Percentiles rank a stretch among this genome's conserved stretches.
Conservation (phyloP, 2,329 filamentous ascomycete species). For the Fusarium odoratissimum region DNA sequence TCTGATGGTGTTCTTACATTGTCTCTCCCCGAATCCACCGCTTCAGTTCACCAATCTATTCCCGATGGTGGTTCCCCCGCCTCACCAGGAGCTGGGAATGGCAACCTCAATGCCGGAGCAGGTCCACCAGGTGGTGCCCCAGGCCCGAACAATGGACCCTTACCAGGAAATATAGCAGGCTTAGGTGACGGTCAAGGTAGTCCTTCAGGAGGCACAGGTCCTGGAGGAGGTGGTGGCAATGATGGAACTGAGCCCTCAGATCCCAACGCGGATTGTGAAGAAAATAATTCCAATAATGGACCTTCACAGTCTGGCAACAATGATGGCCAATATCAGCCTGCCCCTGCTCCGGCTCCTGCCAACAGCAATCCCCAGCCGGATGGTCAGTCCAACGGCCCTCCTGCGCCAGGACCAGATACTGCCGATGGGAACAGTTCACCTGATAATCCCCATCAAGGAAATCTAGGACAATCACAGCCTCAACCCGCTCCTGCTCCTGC, state of each 20-base stretch:
- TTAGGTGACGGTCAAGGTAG: background rate
- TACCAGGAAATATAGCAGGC: background rate
- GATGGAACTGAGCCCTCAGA: background rate
- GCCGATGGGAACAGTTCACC: background rate
- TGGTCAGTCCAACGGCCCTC: background rate
- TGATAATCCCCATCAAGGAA: background rate
- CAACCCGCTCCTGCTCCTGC: slow-evolving; percentile 8
- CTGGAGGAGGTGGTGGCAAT: background rate
- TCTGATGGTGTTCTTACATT: slow-evolving; percentile 49
- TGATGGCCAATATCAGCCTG: background rate
- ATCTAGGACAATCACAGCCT: background rate
- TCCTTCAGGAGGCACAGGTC: background rate
- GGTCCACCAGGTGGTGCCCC: background rate
- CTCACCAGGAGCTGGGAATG: background rate
- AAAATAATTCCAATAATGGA: background rate
- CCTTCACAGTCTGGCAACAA: background rate
- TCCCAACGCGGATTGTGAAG: background rate
- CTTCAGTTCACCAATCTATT: slow-evolving; percentile 17
- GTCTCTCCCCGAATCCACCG: slow-evolving; percentile 35
- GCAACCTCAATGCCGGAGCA: background rate
- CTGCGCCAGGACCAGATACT: background rate
- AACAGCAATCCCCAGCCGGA: background rate
- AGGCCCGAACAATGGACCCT: background rate
- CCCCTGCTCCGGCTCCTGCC: background rate
- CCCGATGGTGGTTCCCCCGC: background rate